Evolutionary conservation across 306 rosid genomes (phyloP), one percentile per base, ranked within the genome.

Genomic region (Cicer bijugum): DNA sequence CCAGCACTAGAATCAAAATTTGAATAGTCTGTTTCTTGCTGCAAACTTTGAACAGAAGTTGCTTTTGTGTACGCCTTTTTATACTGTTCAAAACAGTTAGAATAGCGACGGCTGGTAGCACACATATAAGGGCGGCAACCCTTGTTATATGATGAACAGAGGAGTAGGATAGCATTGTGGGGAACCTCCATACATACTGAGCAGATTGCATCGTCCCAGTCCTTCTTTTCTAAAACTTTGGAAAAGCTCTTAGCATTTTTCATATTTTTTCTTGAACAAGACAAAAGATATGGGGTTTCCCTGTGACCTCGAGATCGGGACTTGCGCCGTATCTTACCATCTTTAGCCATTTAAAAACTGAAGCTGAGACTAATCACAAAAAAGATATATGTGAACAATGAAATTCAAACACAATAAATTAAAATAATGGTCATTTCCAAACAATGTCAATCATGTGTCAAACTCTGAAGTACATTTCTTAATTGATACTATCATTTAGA

Each of bases 91-190:
- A 94, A 93, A 84, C 97, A 94, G 80, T 94, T 94, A 67, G 97
- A 91, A 85, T 78, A 94, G 59, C 96, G 97, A 72, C 78, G 84
- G 68, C 95, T 87, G 52, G 99, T 94, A 42, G 97, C 95, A 84
- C 99, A 94, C 97, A 94, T 94, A 78, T 89, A 94, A 46, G 99
- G 93, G 74, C 96, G 96, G 71, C 99, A 94, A 42, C 99, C 99
- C 84, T 94, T 88, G 82, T 91, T 85, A 84, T 94, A 90, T 52
- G 99, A 94, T 50, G 99, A 91, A 82, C 99, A 94, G 42, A 94
- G 99, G 9, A 94, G 96, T 52, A 94, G 97, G 67, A 94, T 96
- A 38, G 96, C 96, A 85, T 94, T 94, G 84, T 94, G 99, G 67
- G 99, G 99, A 75, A 80, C 92, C 86, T 94, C 99, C 96, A 94